Base-by-base conservation (phyloP, 108 stramenopile genomes). In the Skeletonema menzelii region DNA sequence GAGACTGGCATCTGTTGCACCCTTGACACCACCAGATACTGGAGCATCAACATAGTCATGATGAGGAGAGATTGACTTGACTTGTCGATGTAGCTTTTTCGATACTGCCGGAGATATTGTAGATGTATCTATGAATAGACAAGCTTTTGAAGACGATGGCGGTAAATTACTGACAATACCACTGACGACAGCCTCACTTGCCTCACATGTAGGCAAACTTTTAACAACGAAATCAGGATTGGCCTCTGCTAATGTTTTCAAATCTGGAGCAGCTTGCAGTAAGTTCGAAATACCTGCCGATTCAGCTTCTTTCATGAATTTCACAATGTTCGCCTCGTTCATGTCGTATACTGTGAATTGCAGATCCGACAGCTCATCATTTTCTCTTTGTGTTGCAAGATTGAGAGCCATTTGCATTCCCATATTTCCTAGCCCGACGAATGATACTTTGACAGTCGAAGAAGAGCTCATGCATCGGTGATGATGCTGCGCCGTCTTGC, bases 361-460 rank as follows among this genome's bases (percentile, higher is more conserved):
- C 13, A 77, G 32, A 8, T 56, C 17, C 0, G 70, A 32, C 46
- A 63, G 4, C 10, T 44, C 14, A 31, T 49, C 61, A 31, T 49
- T 53, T 7, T 65, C 32, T 28, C 53, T 4, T 19, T 49, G 61
- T 35, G 58, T 77, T 28, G 80, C 66, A 14, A 95, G 70, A 78
- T 95, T 98, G 17, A 66, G 46, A 8, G 87, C 88, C 97, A 98
- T 98, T 46, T 76, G 85, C 20, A 79, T 76, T 3, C 97, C 97
- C 97, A 97, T 97, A 67, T 96, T 95, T 4, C 97, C 97, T 28
- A 97, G 82, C 32, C 97, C 97, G 30, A 97, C 72, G 67, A 97
- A 95, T 12, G 92, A 95, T 26, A 97, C 72, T 27, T 82, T 76
- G 31, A 42, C 27, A 32, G 37, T 13, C 10, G 65, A 20, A 17